Evolutionary conservation across 352 stramenopile species (phyloP), one percentile per base, ranked within the genome.

Genomic region (Phytophthora constricta): DNA sequence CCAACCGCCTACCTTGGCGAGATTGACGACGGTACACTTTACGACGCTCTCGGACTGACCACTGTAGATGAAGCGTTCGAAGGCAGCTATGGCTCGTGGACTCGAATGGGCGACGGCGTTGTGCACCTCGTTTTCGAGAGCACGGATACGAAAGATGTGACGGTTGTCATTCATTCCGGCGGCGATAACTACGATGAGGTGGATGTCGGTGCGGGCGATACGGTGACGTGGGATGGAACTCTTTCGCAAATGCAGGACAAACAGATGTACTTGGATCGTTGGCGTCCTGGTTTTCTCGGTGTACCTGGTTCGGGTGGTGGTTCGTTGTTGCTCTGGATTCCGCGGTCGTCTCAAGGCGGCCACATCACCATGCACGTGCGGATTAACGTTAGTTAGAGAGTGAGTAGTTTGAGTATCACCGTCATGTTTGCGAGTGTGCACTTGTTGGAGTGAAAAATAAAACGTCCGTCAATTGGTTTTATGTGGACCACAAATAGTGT

Each of bases 251-350:
- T 65, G 23, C 57, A 65, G 28, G 57, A 65, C 46, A 65, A 65
- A 25, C 80, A 70, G 10, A 47, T 85, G 57, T 65, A 65, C 37
- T 22, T 65, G 5, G 57, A 65, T 65, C 57, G 57, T 4, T 65
- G 57, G 47, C 53, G 80, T 72, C 66, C 47, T 72, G 41, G 76
- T 70, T 56, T 76, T 58, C 43, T 85, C 51, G 76, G 74, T 58
- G 17, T 74, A 41, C 28, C 71, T 60, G 33, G 65, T 71, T 70
- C 33, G 62, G 23, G 71, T 43, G 28, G 53, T 75, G 74, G 74
- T 23, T 65, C 57, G 25, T n/a, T 65, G 25, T 26, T 65, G 20
- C 33, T 57, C 23, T 86, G 76, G 76, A 61, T 88, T 8, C 77
- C 79, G 4, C 59, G 76, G 26, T 49, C 58, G 5, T 71, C 52